Percentiles rank a stretch among this genome's conserved stretches.
Evolutionary conservation across 2,329 filamentous ascomycete genomes (phyloP).

Genomic region (Nectriaceae sp.): DNA sequence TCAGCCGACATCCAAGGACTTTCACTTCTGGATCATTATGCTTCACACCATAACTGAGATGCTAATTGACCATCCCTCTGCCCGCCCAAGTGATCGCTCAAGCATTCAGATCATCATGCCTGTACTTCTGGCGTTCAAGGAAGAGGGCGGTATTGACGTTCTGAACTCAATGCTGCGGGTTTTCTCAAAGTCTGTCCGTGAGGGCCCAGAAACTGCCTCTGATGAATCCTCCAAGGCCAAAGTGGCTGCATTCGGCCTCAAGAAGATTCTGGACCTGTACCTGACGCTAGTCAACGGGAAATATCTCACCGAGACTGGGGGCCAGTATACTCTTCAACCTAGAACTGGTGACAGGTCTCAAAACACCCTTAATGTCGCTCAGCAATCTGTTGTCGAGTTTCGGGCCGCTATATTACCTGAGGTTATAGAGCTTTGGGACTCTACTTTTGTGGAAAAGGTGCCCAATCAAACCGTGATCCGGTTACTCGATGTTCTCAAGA

Average conservation of each 20-base stretch:
- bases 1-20: constrained; percentile 61
- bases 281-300: constrained; percentile 75
- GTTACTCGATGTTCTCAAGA: constrained; percentile 80
- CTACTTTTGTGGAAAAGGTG: constrained; percentile 78
- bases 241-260: constrained; percentile 62
- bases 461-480: constrained; percentile 75
- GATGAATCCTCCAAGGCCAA: constrained; percentile 50
- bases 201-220: constrained; percentile 40
- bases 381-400: constrained; percentile 84
- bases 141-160: constrained; percentile 72
- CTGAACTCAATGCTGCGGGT: constrained; percentile 72
- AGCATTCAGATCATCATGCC: constrained; percentile 65
- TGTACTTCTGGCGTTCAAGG: constrained; percentile 85
- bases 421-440: constrained; percentile 81
- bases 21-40: constrained; percentile 81
- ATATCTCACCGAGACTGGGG: constrained; percentile 74
- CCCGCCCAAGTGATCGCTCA: constrained; percentile 50
- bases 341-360: constrained; percentile 43
- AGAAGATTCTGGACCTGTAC: constrained; percentile 84
- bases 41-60: constrained; percentile 77
- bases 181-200: constrained; percentile 49
- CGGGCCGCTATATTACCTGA: constrained; percentile 78
- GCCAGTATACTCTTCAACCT: constrained; percentile 50
- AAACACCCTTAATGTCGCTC: constrained; percentile 46
- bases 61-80: constrained; percentile 64